phyloP scores from a whole-genome alignment of 148 eudicot genomes.

The Polygonum aviculare region DNA sequence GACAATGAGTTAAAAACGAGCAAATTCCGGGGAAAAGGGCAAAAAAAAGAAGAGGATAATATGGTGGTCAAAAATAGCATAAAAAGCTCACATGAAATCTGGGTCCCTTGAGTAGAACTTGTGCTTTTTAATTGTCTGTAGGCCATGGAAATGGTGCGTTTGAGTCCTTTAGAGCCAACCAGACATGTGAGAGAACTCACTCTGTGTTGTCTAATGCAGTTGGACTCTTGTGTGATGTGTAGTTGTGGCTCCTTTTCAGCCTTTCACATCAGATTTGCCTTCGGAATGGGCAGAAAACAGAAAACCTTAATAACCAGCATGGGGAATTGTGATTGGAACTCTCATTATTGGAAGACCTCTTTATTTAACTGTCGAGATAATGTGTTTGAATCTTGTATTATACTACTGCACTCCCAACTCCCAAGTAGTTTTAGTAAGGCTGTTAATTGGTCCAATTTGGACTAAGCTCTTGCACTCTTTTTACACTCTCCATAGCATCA shows the following conservation, averaged over 20 bases:
- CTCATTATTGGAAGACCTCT: neutral
- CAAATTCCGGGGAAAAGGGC: neutral
- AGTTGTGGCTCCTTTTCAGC: neutral
- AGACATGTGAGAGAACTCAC: neutral
- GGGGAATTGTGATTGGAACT: neutral
- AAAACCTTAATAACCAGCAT: neutral
- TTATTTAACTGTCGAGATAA: neutral
- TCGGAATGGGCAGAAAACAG: neutral
- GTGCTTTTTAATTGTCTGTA: constrained; percentile 1
- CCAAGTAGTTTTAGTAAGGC: too few relatives aligned
- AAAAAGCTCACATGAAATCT: constrained; percentile 3
- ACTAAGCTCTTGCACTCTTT: too few relatives aligned
- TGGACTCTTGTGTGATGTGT: neutral
- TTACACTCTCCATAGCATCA: too few relatives aligned
- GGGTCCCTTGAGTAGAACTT: constrained; percentile 1
- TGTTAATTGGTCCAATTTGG: too few relatives aligned
- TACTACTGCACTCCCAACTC: too few relatives aligned
- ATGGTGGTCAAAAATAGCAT: neutral
- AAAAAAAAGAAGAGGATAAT: neutral
- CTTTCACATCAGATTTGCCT: constrained; percentile 1
- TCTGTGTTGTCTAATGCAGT: neutral
- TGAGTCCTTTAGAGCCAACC: neutral
- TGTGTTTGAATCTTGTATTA: neutral
- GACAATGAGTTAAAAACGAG: neutral
- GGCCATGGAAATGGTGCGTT: neutral